Evolutionary conservation across 495 filamentous ascomycete species (phyloP).

Genomic region (Choiromyces venosus): DNA sequence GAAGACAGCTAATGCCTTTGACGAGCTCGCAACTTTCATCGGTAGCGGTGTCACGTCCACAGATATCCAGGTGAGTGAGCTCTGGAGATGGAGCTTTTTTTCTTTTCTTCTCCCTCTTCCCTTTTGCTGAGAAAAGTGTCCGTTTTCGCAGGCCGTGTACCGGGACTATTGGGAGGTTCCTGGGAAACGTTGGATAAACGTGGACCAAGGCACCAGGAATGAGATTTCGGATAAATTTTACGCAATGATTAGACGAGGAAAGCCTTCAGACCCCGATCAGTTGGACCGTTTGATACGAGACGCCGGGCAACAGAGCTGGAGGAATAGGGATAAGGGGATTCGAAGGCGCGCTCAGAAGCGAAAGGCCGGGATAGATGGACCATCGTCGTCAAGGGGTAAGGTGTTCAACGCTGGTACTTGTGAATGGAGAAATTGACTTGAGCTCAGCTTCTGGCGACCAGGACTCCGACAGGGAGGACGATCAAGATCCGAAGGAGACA

Average conservation of each 20-base stretch:
- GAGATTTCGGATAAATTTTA: conserved; percentile 4
- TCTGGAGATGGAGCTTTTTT: not conserved
- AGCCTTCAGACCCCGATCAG: not conserved
- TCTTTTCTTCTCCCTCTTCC: not conserved
- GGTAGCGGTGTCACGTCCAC: conserved; percentile 1
- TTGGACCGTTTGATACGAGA: conserved; percentile 3
- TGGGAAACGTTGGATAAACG: not conserved
- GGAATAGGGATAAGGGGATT: conserved; percentile 1
- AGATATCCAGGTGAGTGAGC: conserved; percentile 3
- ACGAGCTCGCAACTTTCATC: conserved; percentile 5
- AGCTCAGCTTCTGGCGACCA: not conserved
- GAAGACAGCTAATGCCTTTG: conserved; percentile 1
- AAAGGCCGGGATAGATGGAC: not conserved
- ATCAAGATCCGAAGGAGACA: not conserved
- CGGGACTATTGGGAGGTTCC: conserved; percentile 2
- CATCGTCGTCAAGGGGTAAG: not conserved
- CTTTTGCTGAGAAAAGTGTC: not conserved
- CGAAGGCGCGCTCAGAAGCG: not conserved
- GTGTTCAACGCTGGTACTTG: not conserved
- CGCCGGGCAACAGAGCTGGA: conserved; percentile 2
- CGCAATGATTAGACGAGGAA: conserved; percentile 4
- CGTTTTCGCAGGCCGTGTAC: not conserved
- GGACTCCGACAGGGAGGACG: not conserved
- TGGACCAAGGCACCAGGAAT: not conserved
- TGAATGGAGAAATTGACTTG: not conserved